Conservation (phyloP, 2,329 filamentous ascomycete species). For the Fusarium subglutinans region DNA sequence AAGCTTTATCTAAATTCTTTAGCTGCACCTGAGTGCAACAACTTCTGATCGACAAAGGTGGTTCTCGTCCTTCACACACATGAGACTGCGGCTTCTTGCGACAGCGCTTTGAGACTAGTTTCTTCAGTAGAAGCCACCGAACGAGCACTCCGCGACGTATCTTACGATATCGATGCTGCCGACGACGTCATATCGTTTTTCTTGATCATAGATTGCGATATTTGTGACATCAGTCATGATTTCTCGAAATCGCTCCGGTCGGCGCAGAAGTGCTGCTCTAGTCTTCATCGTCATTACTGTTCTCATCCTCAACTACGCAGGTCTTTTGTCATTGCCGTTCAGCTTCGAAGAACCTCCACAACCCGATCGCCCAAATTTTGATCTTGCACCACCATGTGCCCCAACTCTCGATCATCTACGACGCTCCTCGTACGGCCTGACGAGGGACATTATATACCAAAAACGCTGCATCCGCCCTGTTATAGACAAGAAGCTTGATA, state of each 20-base stretch:
- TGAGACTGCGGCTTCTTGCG: background rate
- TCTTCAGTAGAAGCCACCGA: background rate
- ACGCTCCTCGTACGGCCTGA: conserved; percentile 47
- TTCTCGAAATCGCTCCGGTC: conserved; percentile 27
- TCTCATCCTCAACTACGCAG: conserved; percentile 18
- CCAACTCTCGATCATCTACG: conserved; percentile 45
- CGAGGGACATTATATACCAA: conserved; percentile 54
- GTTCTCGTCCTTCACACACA: background rate
- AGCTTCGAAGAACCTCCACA: conserved; percentile 21
- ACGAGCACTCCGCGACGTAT: background rate
- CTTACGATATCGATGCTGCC: background rate
- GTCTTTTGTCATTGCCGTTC: conserved; percentile 34
- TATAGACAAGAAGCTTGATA: conserved; percentile 46
- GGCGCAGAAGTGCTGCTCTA: conserved; percentile 23
- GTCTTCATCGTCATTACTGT: conserved; percentile 11
- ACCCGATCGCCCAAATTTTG: conserved; percentile 35
- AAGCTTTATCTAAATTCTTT: conserved; percentile 1
- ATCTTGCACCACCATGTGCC: conserved; percentile 37
- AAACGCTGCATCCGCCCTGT: conserved; percentile 56
- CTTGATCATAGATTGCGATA: background rate
- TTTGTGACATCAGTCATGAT: conserved; percentile 19
- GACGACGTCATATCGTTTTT: conserved; percentile 16
- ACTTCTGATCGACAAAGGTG: background rate
- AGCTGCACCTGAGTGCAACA: conserved; percentile 8
- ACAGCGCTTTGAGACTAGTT: background rate